phyloP scores from a whole-genome alignment of 441 rosid species.

The Populus hybrid region DNA sequence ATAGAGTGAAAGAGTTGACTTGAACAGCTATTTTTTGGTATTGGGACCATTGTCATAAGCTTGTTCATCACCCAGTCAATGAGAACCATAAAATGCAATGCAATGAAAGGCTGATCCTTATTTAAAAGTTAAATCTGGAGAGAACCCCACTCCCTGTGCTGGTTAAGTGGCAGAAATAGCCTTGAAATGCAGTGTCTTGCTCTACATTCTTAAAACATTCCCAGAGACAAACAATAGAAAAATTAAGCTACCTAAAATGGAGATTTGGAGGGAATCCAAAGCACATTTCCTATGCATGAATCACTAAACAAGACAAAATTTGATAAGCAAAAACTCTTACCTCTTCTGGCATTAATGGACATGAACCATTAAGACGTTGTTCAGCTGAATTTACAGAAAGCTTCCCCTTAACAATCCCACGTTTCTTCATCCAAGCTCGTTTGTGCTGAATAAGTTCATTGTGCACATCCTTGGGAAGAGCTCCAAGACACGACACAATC shows the following conservation, averaged over 20 bases:
- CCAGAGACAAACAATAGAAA: not conserved
- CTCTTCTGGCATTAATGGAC: slow-evolving; percentile 97
- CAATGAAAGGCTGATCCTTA: not conserved
- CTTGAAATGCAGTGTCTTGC: not conserved
- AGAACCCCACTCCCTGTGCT: not conserved
- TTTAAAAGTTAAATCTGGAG: not conserved
- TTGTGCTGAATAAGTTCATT: slow-evolving; percentile 94
- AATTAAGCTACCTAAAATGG: not conserved
- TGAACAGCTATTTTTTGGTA: not conserved
- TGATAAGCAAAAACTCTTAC: slow-evolving; percentile 30
- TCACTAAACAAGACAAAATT: not conserved
- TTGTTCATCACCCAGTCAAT: not conserved
- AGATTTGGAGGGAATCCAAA: not conserved
- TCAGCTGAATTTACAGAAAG: slow-evolving; percentile 61
- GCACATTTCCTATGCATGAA: not conserved
- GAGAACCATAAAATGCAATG: not conserved
- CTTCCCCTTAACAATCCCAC: slow-evolving; percentile 71
- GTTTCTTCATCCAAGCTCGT: slow-evolving; percentile 92
- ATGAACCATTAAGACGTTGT: slow-evolving; percentile 66
- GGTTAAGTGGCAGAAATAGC: not conserved
- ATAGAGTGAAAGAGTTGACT: not conserved
- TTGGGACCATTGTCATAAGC: not conserved
- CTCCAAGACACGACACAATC: slow-evolving; percentile 46
- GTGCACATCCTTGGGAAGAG: slow-evolving; percentile 88
- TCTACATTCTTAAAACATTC: not conserved